Conservation (phyloP, 202 grass and related monocot genomes). For the Bolboschoenoplectus hybrid region DNA sequence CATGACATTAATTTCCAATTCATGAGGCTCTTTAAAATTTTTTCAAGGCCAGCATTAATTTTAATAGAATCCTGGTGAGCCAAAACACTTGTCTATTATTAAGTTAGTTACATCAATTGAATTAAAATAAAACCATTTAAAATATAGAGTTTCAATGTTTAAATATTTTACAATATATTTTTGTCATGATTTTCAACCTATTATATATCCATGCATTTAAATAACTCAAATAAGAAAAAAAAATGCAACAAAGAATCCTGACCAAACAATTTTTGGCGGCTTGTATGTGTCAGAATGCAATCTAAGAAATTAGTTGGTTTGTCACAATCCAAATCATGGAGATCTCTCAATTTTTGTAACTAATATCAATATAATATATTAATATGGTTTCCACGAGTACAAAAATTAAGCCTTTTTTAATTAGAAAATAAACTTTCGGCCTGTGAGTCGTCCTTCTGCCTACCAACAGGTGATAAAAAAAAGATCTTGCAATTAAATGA, state of each 20-base stretch:
- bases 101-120: background rate
- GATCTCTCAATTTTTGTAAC: constrained; percentile 23
- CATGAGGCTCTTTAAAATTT: background rate
- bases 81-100: too few species aligned
- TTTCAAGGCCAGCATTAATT: background rate
- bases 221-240: background rate
- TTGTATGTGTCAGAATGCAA: background rate
- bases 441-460: background rate
- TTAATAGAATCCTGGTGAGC: background rate
- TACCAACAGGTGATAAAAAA: background rate
- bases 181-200: background rate
- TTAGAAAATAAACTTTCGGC: background rate
- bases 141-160: background rate
- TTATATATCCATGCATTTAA: background rate
- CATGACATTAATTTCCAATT: background rate
- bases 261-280: constrained; percentile 22
- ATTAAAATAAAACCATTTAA: background rate
- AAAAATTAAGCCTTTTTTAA: background rate
- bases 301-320: constrained; percentile 34
- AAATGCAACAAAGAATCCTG: constrained; percentile 1
- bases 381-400: background rate
- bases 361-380: background rate
- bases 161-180: background rate
- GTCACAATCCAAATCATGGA: constrained; percentile 23
- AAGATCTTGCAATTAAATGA: background rate